These are phyloP conservation scores for Persicaria tinctoria DNA, from an alignment of 148 eudicot species.

Conservation along the genomic window DNA sequence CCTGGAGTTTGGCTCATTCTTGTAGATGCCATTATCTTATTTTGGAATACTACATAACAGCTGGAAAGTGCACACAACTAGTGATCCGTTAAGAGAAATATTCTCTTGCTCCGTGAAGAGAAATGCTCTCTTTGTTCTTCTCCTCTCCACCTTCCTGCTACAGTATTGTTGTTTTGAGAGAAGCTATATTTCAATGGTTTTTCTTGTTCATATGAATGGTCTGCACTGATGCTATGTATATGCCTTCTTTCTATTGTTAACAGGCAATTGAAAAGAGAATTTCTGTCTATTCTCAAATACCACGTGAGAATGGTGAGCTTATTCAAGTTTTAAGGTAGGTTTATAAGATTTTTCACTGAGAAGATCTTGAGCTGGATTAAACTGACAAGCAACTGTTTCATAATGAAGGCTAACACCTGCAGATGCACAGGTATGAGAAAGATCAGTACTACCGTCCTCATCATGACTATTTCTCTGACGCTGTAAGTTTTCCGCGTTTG, in stretches of 20 bases:
- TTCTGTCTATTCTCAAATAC: conserved; percentile 87
- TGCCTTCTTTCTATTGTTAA: conserved; percentile 6
- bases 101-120: no score
- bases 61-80: no score
- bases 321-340: conserved; percentile 83
- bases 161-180: not conserved
- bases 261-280: conserved; percentile 95
- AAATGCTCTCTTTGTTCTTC: no score
- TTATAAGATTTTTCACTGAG: not conserved
- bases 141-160: no score
- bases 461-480: conserved; percentile 87
- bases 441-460: conserved; percentile 82
- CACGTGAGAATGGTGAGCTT: conserved; percentile 90
- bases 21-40: no score
- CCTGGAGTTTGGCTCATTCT: no score
- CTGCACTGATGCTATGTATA: not conserved
- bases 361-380: conserved; percentile 6
- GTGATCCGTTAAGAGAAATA: no score
- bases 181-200: not conserved
- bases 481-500: conserved; percentile 37
- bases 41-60: no score
- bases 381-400: conserved; percentile 20
- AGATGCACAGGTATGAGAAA: conserved; percentile 81
- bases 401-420: conserved; percentile 47
- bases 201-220: not conserved